Conservation (phyloP, 2,329 filamentous ascomycete species). For the Pyricularia pennisetigena region DNA sequence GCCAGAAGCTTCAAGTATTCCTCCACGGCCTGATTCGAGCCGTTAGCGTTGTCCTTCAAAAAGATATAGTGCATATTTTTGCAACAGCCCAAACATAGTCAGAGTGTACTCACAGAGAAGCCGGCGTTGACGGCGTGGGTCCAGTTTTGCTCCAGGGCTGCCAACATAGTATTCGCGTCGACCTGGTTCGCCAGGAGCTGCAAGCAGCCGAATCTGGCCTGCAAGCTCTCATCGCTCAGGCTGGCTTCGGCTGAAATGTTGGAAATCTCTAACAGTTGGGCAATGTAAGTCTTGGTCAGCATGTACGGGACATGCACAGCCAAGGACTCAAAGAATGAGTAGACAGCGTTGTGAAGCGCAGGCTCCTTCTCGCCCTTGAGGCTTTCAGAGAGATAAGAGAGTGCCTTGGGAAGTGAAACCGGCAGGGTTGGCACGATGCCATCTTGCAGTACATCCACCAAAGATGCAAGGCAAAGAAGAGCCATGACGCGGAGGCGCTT, state of each 20-base stretch:
- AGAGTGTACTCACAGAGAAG: slow-evolving; percentile 40
- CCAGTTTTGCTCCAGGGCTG: slow-evolving; percentile 66
- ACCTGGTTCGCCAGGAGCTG: slow-evolving; percentile 67
- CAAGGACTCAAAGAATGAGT: slow-evolving; percentile 68
- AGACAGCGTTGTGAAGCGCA: slow-evolving; percentile 72
- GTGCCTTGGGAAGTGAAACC: slow-evolving; percentile 58
- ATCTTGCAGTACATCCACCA: slow-evolving; percentile 81
- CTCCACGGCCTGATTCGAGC: slow-evolving; percentile 42
- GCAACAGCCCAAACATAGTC: not conserved
- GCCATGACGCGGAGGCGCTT: slow-evolving; percentile 69
- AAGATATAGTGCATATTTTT: not conserved
- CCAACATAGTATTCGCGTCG: slow-evolving; percentile 66
- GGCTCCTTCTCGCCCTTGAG: slow-evolving; percentile 41
- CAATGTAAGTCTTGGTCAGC: slow-evolving; percentile 66
- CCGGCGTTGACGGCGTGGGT: slow-evolving; percentile 50
- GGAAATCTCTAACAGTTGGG: slow-evolving; percentile 61
- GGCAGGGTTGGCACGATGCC: slow-evolving; percentile 78
- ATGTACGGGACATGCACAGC: slow-evolving; percentile 84
- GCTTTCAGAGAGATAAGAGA: slow-evolving; percentile 61
- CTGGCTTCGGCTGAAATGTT: slow-evolving; percentile 58
- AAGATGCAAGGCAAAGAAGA: slow-evolving; percentile 79
- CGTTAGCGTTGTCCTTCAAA: slow-evolving; percentile 18
- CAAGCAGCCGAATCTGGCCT: slow-evolving; percentile 59
- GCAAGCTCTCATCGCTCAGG: slow-evolving; percentile 51
- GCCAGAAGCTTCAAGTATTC: slow-evolving; percentile 64